Base-by-base conservation (phyloP, 768 basidiomycete species). In the Trametes cubensis region DNA sequence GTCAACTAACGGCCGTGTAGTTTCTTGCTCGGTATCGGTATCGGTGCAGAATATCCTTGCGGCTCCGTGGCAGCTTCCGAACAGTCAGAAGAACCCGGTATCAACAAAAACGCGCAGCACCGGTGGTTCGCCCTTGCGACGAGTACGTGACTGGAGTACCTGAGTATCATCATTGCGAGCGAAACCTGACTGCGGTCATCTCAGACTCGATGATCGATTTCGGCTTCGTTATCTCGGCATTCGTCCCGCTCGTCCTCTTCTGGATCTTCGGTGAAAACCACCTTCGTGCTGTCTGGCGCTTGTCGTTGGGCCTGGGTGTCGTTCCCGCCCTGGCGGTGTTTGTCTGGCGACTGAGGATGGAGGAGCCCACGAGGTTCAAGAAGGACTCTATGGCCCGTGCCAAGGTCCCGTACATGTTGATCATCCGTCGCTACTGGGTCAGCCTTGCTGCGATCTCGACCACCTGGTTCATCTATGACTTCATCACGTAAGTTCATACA, bases 41-140 rank as follows among this genome's bases (percentile, higher is more conserved):
- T 94, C 0, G 92, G 93, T 5, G 91, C 90, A 5, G 91, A 92
- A 73, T 95, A 95, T 66, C 95, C 95, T 7, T 92, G 92, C 64
- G 94, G 95, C 25, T 90, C 89, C 0, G 92, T 94, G 17, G 90
- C 93, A 5, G 89, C 89, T 7, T 89, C 92, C 2, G 95, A 97
- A 70, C 91, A 94, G 69, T 90, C 93, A 2, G 95, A 97, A 72
- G 90, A 92, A 72, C 79, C 84, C 10, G 85, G 83, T 10, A 88
- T 96, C 67, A 80, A 74, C 66, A 93, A 91, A 75, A 86, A 86
- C 55, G 82, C 89, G 5, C 95, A 94, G 69, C 89, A 95, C 72
- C 77, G 88, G 55, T 92, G 94, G 85, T 89, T 97, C 70, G 86
- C 89, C 6, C 81, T 93, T 28, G 92, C 95, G 15, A 96, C 95